phyloP scores from a whole-genome alignment of 345 rosid genomes.

The Rhodamnia rubescens region DNA sequence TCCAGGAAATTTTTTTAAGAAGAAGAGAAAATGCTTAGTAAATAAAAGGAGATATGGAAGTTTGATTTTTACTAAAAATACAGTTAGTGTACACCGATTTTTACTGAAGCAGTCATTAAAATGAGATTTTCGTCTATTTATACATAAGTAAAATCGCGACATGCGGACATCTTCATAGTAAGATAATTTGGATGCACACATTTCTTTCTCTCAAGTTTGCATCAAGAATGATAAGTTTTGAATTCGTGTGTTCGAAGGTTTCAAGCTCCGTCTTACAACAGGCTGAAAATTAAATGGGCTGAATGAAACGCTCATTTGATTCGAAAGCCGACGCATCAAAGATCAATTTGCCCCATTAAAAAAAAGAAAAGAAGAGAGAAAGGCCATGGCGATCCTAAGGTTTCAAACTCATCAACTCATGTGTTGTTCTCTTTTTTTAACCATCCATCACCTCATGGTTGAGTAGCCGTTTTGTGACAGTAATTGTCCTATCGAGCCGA shows the following conservation, averaged over 20 bases:
- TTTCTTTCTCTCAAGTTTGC: not conserved
- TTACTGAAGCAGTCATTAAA: not conserved
- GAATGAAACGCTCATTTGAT: not conserved
- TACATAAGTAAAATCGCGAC: not conserved
- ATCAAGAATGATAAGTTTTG: not conserved
- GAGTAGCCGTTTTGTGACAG: too few relatives aligned
- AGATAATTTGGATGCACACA: not conserved
- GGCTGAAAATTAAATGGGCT: too few relatives aligned
- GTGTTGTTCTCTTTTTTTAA: not conserved
- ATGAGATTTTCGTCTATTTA: not conserved
- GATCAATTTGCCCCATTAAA: not conserved
- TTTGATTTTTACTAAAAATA: not conserved
- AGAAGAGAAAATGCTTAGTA: not conserved
- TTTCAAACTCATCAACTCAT: too few relatives aligned
- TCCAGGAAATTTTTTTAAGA: not conserved
- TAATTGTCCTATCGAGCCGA: not conserved
- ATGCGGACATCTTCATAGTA: not conserved
- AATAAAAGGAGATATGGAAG: not conserved
- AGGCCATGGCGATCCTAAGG: too few relatives aligned
- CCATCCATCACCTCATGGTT: not conserved
- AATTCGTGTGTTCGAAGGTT: too few relatives aligned
- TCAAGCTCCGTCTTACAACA: too few relatives aligned
- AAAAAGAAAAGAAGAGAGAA: too few relatives aligned
- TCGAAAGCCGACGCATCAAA: not conserved
- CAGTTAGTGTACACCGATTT: not conserved